phyloP scores from a whole-genome alignment of 2,329 filamentous ascomycete genomes.

The Colletotrichum trifolii region DNA sequence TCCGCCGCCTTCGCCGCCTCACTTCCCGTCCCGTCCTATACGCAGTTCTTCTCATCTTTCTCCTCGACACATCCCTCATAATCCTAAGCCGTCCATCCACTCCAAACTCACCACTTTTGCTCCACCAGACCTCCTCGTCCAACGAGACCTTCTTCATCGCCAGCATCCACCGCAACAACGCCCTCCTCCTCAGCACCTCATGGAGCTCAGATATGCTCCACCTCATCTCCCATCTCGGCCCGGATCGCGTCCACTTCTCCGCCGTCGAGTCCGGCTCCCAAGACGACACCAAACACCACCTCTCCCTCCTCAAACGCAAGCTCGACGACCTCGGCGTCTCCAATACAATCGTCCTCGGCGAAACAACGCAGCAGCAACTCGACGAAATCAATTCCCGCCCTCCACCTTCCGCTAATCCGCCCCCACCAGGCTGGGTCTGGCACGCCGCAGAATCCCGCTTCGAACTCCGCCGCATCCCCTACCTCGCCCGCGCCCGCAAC shows the following conservation, averaged over 20 bases:
- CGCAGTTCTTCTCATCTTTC: slow-evolving; percentile 16
- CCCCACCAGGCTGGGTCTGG: slow-evolving; percentile 70
- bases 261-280: slow-evolving; percentile 76
- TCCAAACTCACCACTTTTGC: background rate
- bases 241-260: slow-evolving; percentile 67
- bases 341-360: slow-evolving; percentile 67
- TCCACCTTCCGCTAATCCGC: slow-evolving; percentile 41
- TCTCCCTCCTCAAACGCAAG: slow-evolving; percentile 4
- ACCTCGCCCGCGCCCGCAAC: slow-evolving; percentile 73
- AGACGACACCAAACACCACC: slow-evolving; percentile 69
- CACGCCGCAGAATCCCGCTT: slow-evolving; percentile 60
- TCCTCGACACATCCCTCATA: slow-evolving; percentile 16
- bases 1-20: slow-evolving; percentile 4
- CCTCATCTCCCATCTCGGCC: slow-evolving; percentile 54
- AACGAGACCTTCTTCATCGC: slow-evolving; percentile 69
- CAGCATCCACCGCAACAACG: slow-evolving; percentile 73
- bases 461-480: slow-evolving; percentile 74
- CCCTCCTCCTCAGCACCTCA: slow-evolving; percentile 66
- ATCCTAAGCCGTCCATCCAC: slow-evolving; percentile 14
- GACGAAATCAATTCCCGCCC: slow-evolving; percentile 61
- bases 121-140: background rate
- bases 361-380: slow-evolving; percentile 63
- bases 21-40: slow-evolving; percentile 4
- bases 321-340: slow-evolving; percentile 62
- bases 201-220: slow-evolving; percentile 70